These are phyloP conservation scores for Saccharum hybrid DNA, from an alignment of 202 grass and related monocot species.

Conservation along the genomic window DNA sequence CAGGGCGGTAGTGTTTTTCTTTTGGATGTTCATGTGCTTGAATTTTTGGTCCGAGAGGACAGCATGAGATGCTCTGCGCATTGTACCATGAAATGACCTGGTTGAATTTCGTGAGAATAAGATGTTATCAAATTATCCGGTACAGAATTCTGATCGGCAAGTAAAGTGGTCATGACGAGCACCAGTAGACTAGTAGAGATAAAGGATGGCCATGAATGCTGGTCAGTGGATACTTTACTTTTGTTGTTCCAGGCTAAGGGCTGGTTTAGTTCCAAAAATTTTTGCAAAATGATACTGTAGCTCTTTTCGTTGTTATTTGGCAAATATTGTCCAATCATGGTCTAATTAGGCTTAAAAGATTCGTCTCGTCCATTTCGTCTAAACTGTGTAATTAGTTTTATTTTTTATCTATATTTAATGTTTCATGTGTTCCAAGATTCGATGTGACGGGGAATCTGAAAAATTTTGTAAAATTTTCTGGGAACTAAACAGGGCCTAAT, in stretches of 20 bases:
- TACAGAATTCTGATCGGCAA: background rate
- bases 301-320: no score
- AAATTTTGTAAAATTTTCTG: no score
- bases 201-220: background rate
- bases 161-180: constrained; percentile 12
- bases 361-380: no score
- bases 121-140: background rate
- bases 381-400: no score
- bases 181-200: background rate
- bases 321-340: no score
- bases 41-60: background rate
- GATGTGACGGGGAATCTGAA: no score
- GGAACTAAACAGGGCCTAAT: background rate
- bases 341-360: no score
- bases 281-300: no score
- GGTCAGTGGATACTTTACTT: background rate
- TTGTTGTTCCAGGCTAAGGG: background rate
- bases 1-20: background rate
- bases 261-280: no score
- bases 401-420: no score
- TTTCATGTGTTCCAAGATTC: no score
- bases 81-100: background rate
- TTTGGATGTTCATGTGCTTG: background rate
- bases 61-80: constrained; percentile 34
- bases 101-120: constrained; percentile 9